Evolutionary conservation across 2,329 filamentous ascomycete genomes (phyloP), one percentile per base, ranked within the genome.

Genomic region (Knufia fluminis): DNA sequence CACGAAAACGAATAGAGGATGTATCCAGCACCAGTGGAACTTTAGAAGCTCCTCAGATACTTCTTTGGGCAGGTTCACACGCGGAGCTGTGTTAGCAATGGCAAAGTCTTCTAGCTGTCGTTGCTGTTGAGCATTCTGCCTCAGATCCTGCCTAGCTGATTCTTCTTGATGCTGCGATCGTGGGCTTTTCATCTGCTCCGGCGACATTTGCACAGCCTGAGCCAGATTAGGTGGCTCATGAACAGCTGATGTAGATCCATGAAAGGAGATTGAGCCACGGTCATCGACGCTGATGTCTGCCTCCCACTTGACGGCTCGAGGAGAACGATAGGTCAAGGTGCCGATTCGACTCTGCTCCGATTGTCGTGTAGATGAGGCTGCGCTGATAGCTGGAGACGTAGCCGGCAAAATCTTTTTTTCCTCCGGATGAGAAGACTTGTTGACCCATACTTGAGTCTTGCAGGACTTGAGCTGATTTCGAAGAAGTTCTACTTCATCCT

Each of bases 1-100:
- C 8, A 62, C 59, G 46, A 62, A 60, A 20, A 60, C 46, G 46
- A 63, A 63, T 7, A 59, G 52, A 4, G 61, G 60, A 43, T 61
- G 59, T 31, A 59, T 48, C 61, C 61, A 63, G 40, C 58, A 59
- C 59, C 60, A 63, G 40, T 63, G 57, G 36, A 60, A 54, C 33
- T 61, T 57, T 10, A 63, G 41, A n/a, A 62, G 50, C 45, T 56
- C 57, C 7, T 52, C 51, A 3, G 57, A 57, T 6, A 61, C 44
- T 17, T 60, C 56, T 16, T 55, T 56, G 2, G 61, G 54, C 3
- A 63, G 48, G 43, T 61, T 59, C 8, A 56, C 52, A 22, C 55
- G 57, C 14, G 54, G 50, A 9, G 57, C 54, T 17, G 56, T 52
- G 47, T 59, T 59, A 1, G 55, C 55, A 33, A 58, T 55, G 8